A percentile compares a stretch with the other conserved stretches of the same genome.
These are phyloP conservation scores for Hypoxylon sp. DNA, from an alignment of 2,329 filamentous ascomycete species.

Conservation along the genomic window DNA sequence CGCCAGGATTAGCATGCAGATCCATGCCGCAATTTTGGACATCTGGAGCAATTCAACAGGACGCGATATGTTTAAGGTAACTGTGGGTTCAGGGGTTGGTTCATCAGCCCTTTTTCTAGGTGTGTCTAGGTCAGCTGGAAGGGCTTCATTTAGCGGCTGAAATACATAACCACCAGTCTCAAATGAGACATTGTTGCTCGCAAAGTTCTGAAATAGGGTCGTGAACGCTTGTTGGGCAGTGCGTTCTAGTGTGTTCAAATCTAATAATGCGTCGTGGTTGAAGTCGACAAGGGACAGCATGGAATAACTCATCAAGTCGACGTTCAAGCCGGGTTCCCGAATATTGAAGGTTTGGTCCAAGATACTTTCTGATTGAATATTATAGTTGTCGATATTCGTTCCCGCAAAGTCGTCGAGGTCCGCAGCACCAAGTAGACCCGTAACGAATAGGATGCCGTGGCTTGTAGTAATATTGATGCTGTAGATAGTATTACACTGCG, in stretches of 20 bases:
- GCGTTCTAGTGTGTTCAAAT: slow-evolving; percentile 12
- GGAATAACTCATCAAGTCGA: slow-evolving; percentile 38
- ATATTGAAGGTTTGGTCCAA: slow-evolving; percentile 41
- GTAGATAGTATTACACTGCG: slow-evolving; percentile 6
- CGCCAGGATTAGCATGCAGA: slow-evolving; percentile 34
- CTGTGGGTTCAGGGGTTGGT: neutral
- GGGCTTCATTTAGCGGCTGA: slow-evolving; percentile 13
- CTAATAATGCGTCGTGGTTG: slow-evolving; percentile 32
- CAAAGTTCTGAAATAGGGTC: slow-evolving; percentile 39
- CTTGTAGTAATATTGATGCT: slow-evolving; percentile 31
- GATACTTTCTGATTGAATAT: slow-evolving; percentile 10
- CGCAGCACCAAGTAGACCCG: slow-evolving; percentile 31
- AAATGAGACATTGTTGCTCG: slow-evolving; percentile 29
- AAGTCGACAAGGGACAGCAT: slow-evolving; percentile 40
- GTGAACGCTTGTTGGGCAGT: slow-evolving; percentile 38
- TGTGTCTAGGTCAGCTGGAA: slow-evolving; percentile 17
- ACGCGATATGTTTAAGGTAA: slow-evolving; percentile 22
- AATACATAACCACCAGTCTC: slow-evolving; percentile 30
- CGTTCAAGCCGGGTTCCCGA: slow-evolving; percentile 34
- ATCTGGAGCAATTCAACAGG: slow-evolving; percentile 37
- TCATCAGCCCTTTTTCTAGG: neutral
- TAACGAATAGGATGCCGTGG: slow-evolving; percentile 36
- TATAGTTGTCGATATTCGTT: slow-evolving; percentile 4
- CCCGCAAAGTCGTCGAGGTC: slow-evolving; percentile 25
- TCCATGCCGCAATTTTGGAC: slow-evolving; percentile 37